Base-by-base conservation (phyloP, 2,329 filamentous ascomycete species). In the Fusarium liriodendri region DNA sequence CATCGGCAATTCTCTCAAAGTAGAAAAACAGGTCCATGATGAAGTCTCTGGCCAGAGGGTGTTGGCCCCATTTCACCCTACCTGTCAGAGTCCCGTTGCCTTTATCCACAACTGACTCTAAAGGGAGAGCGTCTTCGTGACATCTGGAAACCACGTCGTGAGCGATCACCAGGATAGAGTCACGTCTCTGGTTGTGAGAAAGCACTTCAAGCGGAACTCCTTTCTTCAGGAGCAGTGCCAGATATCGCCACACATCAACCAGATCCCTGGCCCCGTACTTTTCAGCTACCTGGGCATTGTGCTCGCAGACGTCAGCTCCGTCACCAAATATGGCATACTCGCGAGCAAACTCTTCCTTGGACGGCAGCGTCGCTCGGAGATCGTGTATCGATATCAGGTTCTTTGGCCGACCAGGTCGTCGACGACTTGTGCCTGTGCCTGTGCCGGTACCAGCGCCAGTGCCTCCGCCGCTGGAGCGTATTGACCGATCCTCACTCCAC, bases 301-400 rank as follows among this genome's bases (percentile, higher is more conserved):
- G 93, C 52, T 89, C 87, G 82, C 96, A 98, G 5, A 98, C 91
- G 40, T 93, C 89, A n/a, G 91, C 89, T 1, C 93, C 93, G 70
- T 95, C 91, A 5, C 95, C 95, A 80, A 97, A 95, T 16, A 98
- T 93, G 27, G 89, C 89, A 82, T 98, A 99, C 74, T 93, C 90
- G 66, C 90, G 86, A 2, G 95, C 97, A 70, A 98, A 88, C 64
- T 91, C 88, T 68, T 88, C 88, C 80, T 95, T 97, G 4, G 94
- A 93, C 0, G 95, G 95, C n/a, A 98, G 84, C 14, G 95, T 81
- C 57, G 89, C 85, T 11, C 90, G 89, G 29, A 97, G 81, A 71
- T 94, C 88, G 77, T 95, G 88, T 42, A 98, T 90, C 2, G 91
- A 91, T 22, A 98, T 84, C 25, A 93, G 86, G 71, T 95, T 95